phyloP scores from a whole-genome alignment of 495 filamentous ascomycete genomes.

The Lophium mytilinum region DNA sequence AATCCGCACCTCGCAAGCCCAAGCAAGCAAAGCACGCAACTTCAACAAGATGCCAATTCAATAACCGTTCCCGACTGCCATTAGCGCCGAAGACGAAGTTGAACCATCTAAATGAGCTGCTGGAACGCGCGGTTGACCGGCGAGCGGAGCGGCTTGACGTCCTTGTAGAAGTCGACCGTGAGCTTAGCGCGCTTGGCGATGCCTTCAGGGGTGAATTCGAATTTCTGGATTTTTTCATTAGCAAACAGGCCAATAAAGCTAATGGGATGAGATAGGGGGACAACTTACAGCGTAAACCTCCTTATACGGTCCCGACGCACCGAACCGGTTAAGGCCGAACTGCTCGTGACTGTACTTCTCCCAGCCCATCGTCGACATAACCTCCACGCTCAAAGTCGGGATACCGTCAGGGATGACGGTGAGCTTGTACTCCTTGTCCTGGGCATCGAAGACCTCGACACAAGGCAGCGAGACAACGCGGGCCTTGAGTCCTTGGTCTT shows the following conservation, averaged over 20 bases:
- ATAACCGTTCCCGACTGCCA: no score
- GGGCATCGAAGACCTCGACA: conserved; percentile 93
- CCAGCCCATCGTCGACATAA: conserved; percentile 90
- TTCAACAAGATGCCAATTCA: no score
- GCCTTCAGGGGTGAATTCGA: conserved; percentile 96
- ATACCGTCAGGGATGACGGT: conserved; percentile 89
- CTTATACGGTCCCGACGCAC: conserved; percentile 94
- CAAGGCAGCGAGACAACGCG: conserved; percentile 95
- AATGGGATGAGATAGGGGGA: background rate
- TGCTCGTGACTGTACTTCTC: conserved; percentile 98
- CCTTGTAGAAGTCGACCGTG: conserved; percentile 97
- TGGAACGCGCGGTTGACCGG: conserved; percentile 91
- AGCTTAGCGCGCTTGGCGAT: conserved; percentile 86
- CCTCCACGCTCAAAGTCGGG: conserved; percentile 88
- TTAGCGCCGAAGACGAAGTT: no score
- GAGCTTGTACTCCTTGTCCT: conserved; percentile 88
- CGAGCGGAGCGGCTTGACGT: conserved; percentile 74
- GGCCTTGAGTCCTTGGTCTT: conserved; percentile 76
- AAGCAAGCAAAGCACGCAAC: no score
- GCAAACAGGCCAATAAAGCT: background rate
- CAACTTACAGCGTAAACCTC: conserved; percentile 82
- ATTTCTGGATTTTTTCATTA: conserved; percentile 54
- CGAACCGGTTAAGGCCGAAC: conserved; percentile 97
- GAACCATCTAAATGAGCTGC: conserved; percentile 59
- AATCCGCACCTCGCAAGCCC: no score